These are phyloP conservation scores for Holtermannia corniformis DNA, from an alignment of 768 basidiomycete species.

Conservation along the genomic window DNA sequence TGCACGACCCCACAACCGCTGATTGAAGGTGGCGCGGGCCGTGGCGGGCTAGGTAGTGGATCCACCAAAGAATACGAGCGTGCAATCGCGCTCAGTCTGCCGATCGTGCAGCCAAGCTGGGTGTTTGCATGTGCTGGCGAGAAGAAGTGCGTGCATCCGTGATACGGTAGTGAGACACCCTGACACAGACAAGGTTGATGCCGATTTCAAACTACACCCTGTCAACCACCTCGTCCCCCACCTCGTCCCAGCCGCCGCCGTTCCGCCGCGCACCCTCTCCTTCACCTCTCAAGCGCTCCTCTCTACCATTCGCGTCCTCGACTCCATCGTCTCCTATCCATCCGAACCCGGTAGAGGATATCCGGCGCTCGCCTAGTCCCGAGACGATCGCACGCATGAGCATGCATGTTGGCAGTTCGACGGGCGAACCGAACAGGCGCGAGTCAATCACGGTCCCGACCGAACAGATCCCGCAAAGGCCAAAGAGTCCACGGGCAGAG, in stretches of 20 bases:
- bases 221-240: not conserved
- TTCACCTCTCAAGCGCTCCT: slow-evolving; percentile 27
- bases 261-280: not conserved
- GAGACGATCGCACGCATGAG: slow-evolving; percentile 40
- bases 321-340: slow-evolving; percentile 20
- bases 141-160: slow-evolving; percentile 70
- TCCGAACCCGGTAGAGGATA: slow-evolving; percentile 8
- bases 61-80: slow-evolving; percentile 86
- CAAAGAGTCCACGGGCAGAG: slow-evolving; percentile 39
- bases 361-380: slow-evolving; percentile 26
- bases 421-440: slow-evolving; percentile 12
- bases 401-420: slow-evolving; percentile 18
- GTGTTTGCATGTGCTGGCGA: slow-evolving; percentile 78
- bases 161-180: too few relatives aligned
- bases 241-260: not conserved
- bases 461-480: slow-evolving; percentile 14
- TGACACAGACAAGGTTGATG: too few relatives aligned
- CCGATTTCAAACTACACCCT: not conserved
- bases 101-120: slow-evolving; percentile 92
- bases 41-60: slow-evolving; percentile 53
- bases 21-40: slow-evolving; percentile 47
- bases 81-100: slow-evolving; percentile 87
- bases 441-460: slow-evolving; percentile 8
- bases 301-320: slow-evolving; percentile 29
- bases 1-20: slow-evolving; percentile 62